phyloP scores from a whole-genome alignment of 495 filamentous ascomycete species.

The Cercophora samala region DNA sequence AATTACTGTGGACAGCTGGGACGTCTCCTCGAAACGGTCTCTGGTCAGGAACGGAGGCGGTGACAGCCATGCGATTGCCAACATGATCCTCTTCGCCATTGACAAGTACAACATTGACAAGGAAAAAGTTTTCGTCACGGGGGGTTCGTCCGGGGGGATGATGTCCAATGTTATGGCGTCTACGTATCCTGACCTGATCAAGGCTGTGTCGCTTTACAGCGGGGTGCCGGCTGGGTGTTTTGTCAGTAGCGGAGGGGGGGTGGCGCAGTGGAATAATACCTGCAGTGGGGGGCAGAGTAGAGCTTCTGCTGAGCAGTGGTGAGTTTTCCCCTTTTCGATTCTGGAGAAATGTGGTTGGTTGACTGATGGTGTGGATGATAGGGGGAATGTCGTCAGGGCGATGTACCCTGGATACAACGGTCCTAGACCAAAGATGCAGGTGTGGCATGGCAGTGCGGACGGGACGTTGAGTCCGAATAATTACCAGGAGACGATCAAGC shows the following conservation, averaged over 20 bases:
- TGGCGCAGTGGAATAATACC: slow-evolving; percentile 43
- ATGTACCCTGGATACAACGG: slow-evolving; percentile 51
- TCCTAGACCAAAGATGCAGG: slow-evolving; percentile 53
- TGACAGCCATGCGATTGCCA: slow-evolving; percentile 41
- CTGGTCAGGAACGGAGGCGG: slow-evolving; percentile 38
- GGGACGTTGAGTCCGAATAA: slow-evolving; percentile 45
- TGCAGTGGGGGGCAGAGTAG: slow-evolving; percentile 41
- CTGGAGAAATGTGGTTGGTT: background rate
- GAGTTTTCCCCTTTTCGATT: background rate
- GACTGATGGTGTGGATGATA: background rate
- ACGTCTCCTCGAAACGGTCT: slow-evolving; percentile 49
- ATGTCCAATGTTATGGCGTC: slow-evolving; percentile 56
- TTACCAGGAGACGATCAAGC: slow-evolving; percentile 49
- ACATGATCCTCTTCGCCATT: slow-evolving; percentile 42
- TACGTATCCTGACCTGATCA: slow-evolving; percentile 56
- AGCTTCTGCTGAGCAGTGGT: slow-evolving; percentile 41
- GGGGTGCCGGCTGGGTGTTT: slow-evolving; percentile 62
- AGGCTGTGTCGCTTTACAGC: slow-evolving; percentile 52
- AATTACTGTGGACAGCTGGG: slow-evolving; percentile 52
- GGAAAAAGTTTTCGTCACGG: slow-evolving; percentile 38
- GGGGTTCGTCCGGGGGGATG: slow-evolving; percentile 41
- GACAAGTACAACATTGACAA: slow-evolving; percentile 34
- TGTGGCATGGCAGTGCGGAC: slow-evolving; percentile 51
- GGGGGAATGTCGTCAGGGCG: slow-evolving; percentile 39
- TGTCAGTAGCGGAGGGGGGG: slow-evolving; percentile 33